Evolutionary conservation across 2,329 filamentous ascomycete genomes (phyloP).

Genomic region (Epichloe amarillans): DNA sequence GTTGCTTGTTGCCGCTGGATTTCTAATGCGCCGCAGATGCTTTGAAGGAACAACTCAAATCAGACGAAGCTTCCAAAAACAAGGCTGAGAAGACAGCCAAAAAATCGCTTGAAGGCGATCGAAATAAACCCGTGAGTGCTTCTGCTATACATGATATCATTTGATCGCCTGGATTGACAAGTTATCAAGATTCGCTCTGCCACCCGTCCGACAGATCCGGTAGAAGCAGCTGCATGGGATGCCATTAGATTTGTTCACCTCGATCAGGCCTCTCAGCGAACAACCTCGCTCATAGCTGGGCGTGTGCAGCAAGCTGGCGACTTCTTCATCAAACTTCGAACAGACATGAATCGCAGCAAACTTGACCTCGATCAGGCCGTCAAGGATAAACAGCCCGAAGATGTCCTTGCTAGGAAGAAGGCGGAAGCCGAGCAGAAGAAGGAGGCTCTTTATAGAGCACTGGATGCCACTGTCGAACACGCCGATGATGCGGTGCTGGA

Average conservation of each 20-base stretch:
- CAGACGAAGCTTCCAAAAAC: conserved; percentile 31
- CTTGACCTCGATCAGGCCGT: conserved; percentile 29
- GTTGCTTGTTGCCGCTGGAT: not conserved
- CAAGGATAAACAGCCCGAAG: conserved; percentile 27
- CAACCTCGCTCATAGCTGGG: conserved; percentile 27
- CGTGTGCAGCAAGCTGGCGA: conserved; percentile 39
- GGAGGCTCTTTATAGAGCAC: conserved; percentile 34
- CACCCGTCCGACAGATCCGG: conserved; percentile 29
- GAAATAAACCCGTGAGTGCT: conserved; percentile 24
- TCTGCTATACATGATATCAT: not conserved
- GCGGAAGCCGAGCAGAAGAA: conserved; percentile 30
- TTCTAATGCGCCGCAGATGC: conserved; percentile 16
- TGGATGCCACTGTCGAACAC: conserved; percentile 40
- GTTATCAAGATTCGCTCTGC: conserved; percentile 23
- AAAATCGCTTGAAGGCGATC: conserved; percentile 28
- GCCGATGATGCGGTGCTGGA: conserved; percentile 43
- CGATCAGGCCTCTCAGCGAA: conserved; percentile 25
- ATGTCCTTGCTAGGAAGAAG: conserved; percentile 25
- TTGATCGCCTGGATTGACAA: not conserved
- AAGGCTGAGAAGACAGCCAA: conserved; percentile 33
- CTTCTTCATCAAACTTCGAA: conserved; percentile 33
- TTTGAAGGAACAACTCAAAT: conserved; percentile 33
- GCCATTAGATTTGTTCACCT: conserved; percentile 36
- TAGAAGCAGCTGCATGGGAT: conserved; percentile 40
- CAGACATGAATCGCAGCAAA: conserved; percentile 33